Evolutionary conservation across 345 rosid genomes (phyloP).

Genomic region (Camelina neglecta): DNA sequence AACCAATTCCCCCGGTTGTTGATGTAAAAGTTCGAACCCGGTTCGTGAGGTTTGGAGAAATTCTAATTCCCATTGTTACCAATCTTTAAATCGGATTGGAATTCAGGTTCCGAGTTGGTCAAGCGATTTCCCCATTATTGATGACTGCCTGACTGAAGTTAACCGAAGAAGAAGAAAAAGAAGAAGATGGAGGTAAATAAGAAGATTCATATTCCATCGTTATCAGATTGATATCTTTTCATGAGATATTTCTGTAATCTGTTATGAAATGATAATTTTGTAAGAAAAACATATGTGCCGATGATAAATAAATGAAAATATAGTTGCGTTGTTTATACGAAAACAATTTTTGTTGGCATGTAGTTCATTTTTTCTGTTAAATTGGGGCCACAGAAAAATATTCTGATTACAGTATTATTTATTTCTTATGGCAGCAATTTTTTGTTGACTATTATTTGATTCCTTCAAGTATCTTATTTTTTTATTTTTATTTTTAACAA

Average conservation of each 20-base stretch:
- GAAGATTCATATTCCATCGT: no score
- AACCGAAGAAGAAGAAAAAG: no score
- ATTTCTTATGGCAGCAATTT: neutral
- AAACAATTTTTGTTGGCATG: neutral
- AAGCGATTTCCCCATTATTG: no score
- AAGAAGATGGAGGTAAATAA: no score
- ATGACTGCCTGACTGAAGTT: no score
- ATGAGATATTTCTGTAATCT: neutral
- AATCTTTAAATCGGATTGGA: no score
- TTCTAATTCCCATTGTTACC: neutral
- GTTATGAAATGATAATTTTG: neutral
- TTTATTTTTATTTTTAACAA: neutral
- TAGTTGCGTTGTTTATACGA: neutral
- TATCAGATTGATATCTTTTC: neutral
- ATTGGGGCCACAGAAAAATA: neutral
- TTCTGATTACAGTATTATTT: neutral
- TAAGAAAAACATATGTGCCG: neutral
- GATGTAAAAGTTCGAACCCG: neutral
- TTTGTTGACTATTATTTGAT: neutral
- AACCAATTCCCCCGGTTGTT: neutral
- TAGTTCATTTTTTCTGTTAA: no score
- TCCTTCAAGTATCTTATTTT: constrained; percentile 1
- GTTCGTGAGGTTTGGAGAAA: neutral
- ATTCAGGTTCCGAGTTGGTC: no score
- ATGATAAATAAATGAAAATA: neutral